Conservation (phyloP, 257 asterid genomes). For the Mentha longifolia region DNA sequence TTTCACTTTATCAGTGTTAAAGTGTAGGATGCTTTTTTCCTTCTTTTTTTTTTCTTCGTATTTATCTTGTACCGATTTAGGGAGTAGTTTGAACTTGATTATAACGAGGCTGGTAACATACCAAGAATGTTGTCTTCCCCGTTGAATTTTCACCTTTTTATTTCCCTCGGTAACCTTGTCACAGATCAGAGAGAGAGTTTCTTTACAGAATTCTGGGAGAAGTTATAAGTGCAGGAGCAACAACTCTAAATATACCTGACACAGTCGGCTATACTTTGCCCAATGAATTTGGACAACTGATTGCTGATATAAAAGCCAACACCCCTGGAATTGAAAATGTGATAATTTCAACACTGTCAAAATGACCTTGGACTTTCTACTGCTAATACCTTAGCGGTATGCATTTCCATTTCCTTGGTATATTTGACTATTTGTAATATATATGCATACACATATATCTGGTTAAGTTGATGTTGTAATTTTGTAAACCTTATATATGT, state of each 20-base stretch:
- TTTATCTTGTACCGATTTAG: not conserved
- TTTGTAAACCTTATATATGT: too few relatives aligned
- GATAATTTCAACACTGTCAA: conserved; percentile 89
- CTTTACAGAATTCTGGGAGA: conserved; percentile 85
- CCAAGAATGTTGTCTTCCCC: not conserved
- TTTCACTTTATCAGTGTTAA: not conserved
- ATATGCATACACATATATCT: too few relatives aligned
- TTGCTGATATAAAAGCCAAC: conserved; percentile 77
- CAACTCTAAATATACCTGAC: conserved; percentile 87
- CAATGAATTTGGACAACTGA: conserved; percentile 68
- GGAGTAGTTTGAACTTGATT: conserved; percentile 7
- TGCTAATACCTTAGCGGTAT: conserved; percentile 80
- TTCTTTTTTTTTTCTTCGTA: too few relatives aligned
- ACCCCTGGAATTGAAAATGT: conserved; percentile 79
- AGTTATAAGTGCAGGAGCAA: conserved; percentile 90
- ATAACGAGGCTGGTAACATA: not conserved
- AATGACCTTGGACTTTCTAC: conserved; percentile 94
- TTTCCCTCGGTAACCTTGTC: conserved; percentile 28
- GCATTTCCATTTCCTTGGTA: conserved; percentile 23
- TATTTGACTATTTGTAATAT: too few relatives aligned
- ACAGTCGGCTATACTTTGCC: conserved; percentile 79
- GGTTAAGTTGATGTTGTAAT: too few relatives aligned
- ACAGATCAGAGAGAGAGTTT: conserved; percentile 82
- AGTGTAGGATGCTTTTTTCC: not conserved
- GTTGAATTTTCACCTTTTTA: conserved; percentile 6